These are phyloP conservation scores for Mercurialis annua DNA, from an alignment of 345 rosid genomes.

Conservation along the genomic window DNA sequence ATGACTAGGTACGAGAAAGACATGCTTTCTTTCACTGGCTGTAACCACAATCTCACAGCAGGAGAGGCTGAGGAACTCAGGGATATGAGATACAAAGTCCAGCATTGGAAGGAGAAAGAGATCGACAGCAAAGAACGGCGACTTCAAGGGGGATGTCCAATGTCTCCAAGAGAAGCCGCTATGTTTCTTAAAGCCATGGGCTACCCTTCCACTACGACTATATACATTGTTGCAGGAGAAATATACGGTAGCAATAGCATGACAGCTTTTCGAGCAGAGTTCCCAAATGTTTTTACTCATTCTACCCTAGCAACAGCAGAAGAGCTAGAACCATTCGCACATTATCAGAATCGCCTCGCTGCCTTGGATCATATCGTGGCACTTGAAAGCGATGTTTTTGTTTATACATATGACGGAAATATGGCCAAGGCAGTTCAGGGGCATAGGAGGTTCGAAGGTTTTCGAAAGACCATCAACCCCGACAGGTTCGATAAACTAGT, in stretches of 20 bases:
- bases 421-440: conserved; percentile 99
- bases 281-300: conserved; percentile 82
- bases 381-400: conserved; percentile 87
- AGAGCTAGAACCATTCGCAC: conserved; percentile 69
- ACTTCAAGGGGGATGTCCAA: conserved; percentile 88
- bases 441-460: conserved; percentile 81
- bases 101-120: conserved; percentile 99
- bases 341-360: conserved; percentile 87
- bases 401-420: conserved; percentile 89
- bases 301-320: conserved; percentile 70
- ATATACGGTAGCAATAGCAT: conserved; percentile 80
- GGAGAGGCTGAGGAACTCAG: conserved; percentile 74
- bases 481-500: conserved; percentile 46
- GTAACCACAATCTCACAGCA: conserved; percentile 80
- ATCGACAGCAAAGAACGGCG: conserved; percentile 66
- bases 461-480: conserved; percentile 78
- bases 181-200: conserved; percentile 93
- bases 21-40: conserved; percentile 98
- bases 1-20: conserved; percentile 88
- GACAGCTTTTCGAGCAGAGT: conserved; percentile 67
- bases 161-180: conserved; percentile 98
- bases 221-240: conserved; percentile 92
- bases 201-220: conserved; percentile 73
- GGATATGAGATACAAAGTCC: conserved; percentile 68
- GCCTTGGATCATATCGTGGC: conserved; percentile 90